Evolutionary conservation across 2,329 filamentous ascomycete genomes (phyloP), one percentile per base, ranked within the genome.

Genomic region (Aspergillus sojae): DNA sequence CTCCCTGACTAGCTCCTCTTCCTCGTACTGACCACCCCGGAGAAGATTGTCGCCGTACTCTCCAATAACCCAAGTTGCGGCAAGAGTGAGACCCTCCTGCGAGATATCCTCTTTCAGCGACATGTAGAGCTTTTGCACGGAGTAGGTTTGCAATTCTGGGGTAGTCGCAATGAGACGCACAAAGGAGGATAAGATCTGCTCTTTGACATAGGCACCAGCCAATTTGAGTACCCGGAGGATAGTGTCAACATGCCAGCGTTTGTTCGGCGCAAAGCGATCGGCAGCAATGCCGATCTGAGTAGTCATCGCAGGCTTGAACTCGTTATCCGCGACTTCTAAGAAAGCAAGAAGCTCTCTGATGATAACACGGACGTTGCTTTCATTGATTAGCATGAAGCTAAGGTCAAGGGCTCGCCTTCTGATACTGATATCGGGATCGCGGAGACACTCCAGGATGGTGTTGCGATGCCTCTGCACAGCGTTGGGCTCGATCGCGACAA

Each of bases 291-390:
- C 95, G 76, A 99, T 99, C 75, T 99, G 95, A 59, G 91, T 95
- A 1, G 95, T 99, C 94, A 99, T 97, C 59, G 93, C 92, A 7
- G 95, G 92, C 81, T 99, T 99, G 83, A 99, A 99, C 78, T 99
- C 95, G 68, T 96, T 97, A 74, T 99, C 95, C 60, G 96, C 94
- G 58, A 97, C 93, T 78, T 99, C 95, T 62, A 99, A 80, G 84
- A 99, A 99, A 7, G 95, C 93, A 50, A 99, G 84, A 46, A 99
- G 84, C 76, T 99, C 96, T 67, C 96, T 85, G 64, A 99, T 95
- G 45, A 99, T 85, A 5, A 98, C 92, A 45, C 95, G 89, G 41
- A 99, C 93, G 72, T 99, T 99, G 78, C 90, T 88, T 76, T 98
- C 95, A 77, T 99, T 98, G 80, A 99, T 97, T 58, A 99, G 84